Evolutionary conservation across 2,329 filamentous ascomycete genomes (phyloP).

Genomic region (Penicillium crustosum): DNA sequence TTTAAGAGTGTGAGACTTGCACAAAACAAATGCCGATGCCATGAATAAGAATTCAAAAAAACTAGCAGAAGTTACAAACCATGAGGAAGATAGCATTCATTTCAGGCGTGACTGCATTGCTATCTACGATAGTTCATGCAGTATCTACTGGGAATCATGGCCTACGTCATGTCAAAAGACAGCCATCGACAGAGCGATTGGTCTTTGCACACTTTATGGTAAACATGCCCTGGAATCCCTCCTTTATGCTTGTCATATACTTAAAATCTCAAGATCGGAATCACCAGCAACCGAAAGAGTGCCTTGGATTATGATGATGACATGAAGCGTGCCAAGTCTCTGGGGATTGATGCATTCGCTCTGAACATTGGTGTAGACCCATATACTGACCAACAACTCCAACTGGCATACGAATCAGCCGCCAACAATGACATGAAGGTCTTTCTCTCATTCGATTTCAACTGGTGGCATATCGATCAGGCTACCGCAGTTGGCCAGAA

Average conservation of each 20-base stretch:
- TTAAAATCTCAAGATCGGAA: constrained; percentile 42
- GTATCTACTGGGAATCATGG: neutral
- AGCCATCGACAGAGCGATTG: constrained; percentile 24
- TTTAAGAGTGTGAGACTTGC: neutral
- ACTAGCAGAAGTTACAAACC: neutral
- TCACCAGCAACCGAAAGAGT: constrained; percentile 44
- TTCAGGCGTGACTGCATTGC: neutral
- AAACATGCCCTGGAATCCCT: neutral
- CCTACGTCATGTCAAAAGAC: neutral
- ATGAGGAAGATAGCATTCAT: neutral
- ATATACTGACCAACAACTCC: constrained; percentile 48
- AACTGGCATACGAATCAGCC: constrained; percentile 51
- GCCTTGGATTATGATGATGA: constrained; percentile 51
- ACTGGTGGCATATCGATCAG: constrained; percentile 46
- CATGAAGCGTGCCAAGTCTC: constrained; percentile 47
- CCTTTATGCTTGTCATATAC: too few relatives aligned
- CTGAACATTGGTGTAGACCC: constrained; percentile 52
- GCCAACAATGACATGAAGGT: constrained; percentile 51
- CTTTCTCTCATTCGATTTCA: constrained; percentile 59
- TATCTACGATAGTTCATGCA: neutral
- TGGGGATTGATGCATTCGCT: constrained; percentile 52
- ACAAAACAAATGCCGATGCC: neutral
- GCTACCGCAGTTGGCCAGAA: constrained; percentile 46
- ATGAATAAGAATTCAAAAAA: neutral
- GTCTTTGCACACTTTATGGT: constrained; percentile 49